phyloP scores from a whole-genome alignment of 352 stramenopile genomes.

The Phytophthora tentaculata region DNA sequence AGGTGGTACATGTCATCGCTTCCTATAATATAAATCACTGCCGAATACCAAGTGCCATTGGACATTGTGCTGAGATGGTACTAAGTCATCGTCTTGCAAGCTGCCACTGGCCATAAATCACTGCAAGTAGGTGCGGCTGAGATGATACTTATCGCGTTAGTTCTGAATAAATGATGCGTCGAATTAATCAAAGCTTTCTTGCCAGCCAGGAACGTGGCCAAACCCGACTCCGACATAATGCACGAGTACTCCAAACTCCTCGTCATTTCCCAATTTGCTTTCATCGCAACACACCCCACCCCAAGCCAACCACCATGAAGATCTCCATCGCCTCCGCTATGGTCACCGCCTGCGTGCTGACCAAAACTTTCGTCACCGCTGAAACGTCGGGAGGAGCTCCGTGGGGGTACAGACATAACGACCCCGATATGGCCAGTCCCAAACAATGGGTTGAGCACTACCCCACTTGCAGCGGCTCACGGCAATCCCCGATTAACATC shows the following conservation, averaged over 20 bases:
- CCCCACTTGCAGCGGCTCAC: conserved; percentile 29
- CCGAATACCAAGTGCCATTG: too few relatives aligned
- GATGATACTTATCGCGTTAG: neutral
- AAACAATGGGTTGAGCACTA: conserved; percentile 34
- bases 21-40: too few relatives aligned
- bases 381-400: conserved; percentile 9
- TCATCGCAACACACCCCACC: neutral
- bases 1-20: too few relatives aligned
- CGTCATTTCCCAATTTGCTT: neutral
- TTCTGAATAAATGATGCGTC: too few relatives aligned
- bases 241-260: neutral
- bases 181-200: too few relatives aligned
- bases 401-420: neutral
- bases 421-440: conserved; percentile 21
- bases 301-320: neutral
- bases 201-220: neutral
- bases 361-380: conserved; percentile 2
- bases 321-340: neutral
- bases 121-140: neutral
- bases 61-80: too few relatives aligned
- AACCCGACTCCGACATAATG: neutral
- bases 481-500: conserved; percentile 49
- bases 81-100: neutral
- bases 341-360: neutral
- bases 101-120: neutral